phyloP scores from a whole-genome alignment of 2,329 filamentous ascomycete species.

The Sporothrix pseudoabietina region DNA sequence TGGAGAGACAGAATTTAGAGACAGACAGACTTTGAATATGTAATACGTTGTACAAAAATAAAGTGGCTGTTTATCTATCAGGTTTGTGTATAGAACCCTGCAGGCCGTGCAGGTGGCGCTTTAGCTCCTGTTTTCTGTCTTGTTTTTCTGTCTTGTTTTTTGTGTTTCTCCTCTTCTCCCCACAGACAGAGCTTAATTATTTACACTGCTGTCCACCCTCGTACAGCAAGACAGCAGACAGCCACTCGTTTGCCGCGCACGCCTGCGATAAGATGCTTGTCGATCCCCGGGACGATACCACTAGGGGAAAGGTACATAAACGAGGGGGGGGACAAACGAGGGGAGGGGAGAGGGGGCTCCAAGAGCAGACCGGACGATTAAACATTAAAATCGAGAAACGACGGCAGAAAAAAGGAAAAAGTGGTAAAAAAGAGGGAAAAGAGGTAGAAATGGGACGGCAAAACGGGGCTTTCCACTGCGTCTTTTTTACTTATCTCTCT shows the following conservation, averaged over 20 bases:
- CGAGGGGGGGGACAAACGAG: not conserved
- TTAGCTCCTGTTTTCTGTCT: not conserved
- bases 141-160: not conserved
- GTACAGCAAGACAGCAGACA: not conserved
- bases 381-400: not conserved
- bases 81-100: not conserved
- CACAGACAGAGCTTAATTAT: not conserved
- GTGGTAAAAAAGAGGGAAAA: not conserved
- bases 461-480: not conserved
- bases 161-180: not conserved
- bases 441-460: not conserved
- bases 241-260: not conserved
- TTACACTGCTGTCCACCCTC: not conserved
- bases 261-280: conserved; percentile 12
- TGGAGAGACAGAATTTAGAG: too few relatives aligned
- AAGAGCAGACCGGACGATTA: not conserved
- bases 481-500: conserved; percentile 8
- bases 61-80: conserved; percentile 5
- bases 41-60: conserved; percentile 1
- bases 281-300: not conserved
- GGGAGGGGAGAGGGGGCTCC: too few relatives aligned
- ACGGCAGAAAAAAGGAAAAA: not conserved
- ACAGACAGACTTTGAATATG: not conserved
- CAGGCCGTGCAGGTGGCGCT: not conserved
- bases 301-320: not conserved